Base-by-base conservation (phyloP, 2,329 filamentous ascomycete genomes). In the Trichoderma sp. region DNA sequence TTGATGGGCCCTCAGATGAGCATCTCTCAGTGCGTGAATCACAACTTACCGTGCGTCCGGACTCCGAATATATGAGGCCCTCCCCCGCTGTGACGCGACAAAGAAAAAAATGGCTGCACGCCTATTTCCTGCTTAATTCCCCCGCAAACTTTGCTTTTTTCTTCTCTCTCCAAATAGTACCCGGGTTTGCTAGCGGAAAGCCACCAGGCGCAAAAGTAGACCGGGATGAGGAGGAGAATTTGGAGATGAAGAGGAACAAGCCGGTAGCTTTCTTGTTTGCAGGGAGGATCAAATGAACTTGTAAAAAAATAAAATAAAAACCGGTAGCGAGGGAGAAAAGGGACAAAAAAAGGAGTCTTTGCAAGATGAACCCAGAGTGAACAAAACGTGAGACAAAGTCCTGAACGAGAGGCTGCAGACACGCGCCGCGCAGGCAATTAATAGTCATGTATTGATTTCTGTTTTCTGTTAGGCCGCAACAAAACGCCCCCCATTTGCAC, bases 1-100 rank as follows among this genome's bases (percentile, higher is more conserved):
- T 32, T 15, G 56, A 75, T 78, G 76, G 76, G 80, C 77, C 79
- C 77, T 74, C 79, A 73, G 21, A 73, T 73, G 65, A 79, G 76
- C 78, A 79, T 78, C 71, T 71, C 71, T 65, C 74, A 61, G 64
- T 70, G 56, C 24, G 65, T 68, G 53, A 68, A 24, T 68, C 56
- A 28, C 56, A 47, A 6, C 56, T 70, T 70, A 36, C 30, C 63
- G 21, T 51, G 51, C 53, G 53, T 60, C 28, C 24, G 15, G 39
- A 36, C 53, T 51, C 12, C 36, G 8, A 67, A 60, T 21, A 39
- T 21, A 24, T 51, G 34, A 47, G 47, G 26, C 47, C 34, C 28
- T 71, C 34, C 70, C 70, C 70, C 70, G 57, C 70, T 58, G 21
- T 68, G 58, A 72, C 70, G 64, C 70, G 70, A 72, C 70, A 69